Evolutionary conservation across 257 asterid genomes (phyloP).

Genomic region (Lavandula angustifolia): DNA sequence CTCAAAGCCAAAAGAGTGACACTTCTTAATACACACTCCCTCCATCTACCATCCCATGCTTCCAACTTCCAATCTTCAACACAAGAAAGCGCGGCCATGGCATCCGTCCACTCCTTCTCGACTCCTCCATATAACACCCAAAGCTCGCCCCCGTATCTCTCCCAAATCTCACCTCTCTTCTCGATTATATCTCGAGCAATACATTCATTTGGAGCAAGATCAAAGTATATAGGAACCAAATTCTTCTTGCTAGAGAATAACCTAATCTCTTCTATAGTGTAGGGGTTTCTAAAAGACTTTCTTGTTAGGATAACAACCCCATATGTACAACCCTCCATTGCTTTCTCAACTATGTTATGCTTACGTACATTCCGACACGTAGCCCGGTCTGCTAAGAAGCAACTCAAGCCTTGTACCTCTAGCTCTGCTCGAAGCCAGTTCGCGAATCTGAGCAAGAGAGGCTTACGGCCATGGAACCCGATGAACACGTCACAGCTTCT

Average conservation of each 20-base stretch:
- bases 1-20: conserved; percentile 85
- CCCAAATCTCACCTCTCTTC: conserved; percentile 91
- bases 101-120: conserved; percentile 93
- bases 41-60: conserved; percentile 87
- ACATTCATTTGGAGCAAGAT: conserved; percentile 81
- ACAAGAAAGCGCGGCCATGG: conserved; percentile 66
- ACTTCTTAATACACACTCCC: conserved; percentile 81
- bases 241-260: conserved; percentile 90
- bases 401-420: conserved; percentile 82
- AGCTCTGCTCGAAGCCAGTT: conserved; percentile 90
- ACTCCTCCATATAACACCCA: conserved; percentile 84
- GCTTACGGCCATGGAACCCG: conserved; percentile 79
- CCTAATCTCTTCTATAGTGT: conserved; percentile 76
- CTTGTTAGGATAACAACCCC: conserved; percentile 80
- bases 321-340: conserved; percentile 69
- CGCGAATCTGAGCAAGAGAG: conserved; percentile 58
- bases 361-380: conserved; percentile 66
- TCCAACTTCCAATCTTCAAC: conserved; percentile 90
- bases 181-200: conserved; percentile 81
- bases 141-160: conserved; percentile 89
- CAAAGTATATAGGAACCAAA: conserved; percentile 85
- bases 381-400: conserved; percentile 76
- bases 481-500: conserved; percentile 82
- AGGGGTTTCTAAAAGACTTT: conserved; percentile 79
- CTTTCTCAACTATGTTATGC: conserved; percentile 63